These are phyloP conservation scores for Diaporthe sp. DNA, from an alignment of 2,329 filamentous ascomycete genomes.

Conservation along the genomic window DNA sequence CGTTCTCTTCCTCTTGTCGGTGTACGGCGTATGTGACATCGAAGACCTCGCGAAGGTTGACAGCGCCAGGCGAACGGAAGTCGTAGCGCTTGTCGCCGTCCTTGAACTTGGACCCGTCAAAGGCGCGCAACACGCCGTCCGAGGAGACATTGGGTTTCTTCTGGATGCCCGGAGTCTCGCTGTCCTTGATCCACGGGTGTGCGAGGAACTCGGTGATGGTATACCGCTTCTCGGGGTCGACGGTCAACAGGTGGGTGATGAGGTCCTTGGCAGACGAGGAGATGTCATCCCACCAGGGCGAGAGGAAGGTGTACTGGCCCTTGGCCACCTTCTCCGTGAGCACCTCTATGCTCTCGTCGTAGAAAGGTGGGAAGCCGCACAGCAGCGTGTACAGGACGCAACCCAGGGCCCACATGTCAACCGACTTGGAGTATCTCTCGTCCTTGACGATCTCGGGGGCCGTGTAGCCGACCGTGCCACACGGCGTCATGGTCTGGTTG, in stretches of 20 bases:
- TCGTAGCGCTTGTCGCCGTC: slow-evolving; percentile 79
- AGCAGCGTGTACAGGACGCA: slow-evolving; percentile 97
- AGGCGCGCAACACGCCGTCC: slow-evolving; percentile 61
- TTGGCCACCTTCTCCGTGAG: slow-evolving; percentile 97
- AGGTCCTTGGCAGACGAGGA: slow-evolving; percentile 94
- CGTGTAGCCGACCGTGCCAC: slow-evolving; percentile 97
- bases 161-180: slow-evolving; percentile 68
- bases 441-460: slow-evolving; percentile 99
- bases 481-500: slow-evolving; percentile 98
- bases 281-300: slow-evolving; percentile 99
- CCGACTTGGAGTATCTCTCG: slow-evolving; percentile 97
- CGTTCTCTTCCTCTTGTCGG: slow-evolving; percentile 94
- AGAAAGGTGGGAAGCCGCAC: slow-evolving; percentile 97
- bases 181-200: slow-evolving; percentile 92
- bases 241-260: slow-evolving; percentile 91
- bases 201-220: slow-evolving; percentile 91
- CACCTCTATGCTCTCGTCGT: slow-evolving; percentile 97
- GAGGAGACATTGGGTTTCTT: slow-evolving; percentile 57
- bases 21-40: slow-evolving; percentile 99
- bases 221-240: slow-evolving; percentile 94
- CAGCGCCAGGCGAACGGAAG: slow-evolving; percentile 93
- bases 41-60: slow-evolving; percentile 97
- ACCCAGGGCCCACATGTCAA: slow-evolving; percentile 99
- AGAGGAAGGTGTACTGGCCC: slow-evolving; percentile 97
- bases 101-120: slow-evolving; percentile 65